Percentiles rank a stretch among this genome's conserved stretches.
phyloP scores from a whole-genome alignment of 176 grass and related monocot genomes.

The Thalia dealbata region DNA sequence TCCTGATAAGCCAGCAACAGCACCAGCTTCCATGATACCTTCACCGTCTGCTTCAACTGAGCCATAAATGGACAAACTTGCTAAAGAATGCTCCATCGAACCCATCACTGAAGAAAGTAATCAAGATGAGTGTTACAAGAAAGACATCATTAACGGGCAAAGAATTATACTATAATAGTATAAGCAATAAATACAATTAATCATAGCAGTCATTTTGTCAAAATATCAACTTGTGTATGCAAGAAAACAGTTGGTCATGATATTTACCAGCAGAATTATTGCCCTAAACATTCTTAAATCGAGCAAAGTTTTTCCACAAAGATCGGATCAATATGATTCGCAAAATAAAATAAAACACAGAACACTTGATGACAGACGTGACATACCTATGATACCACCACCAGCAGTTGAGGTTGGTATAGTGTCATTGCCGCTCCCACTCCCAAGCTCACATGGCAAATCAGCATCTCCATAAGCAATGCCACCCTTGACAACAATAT shows the following conservation, averaged over 20 bases:
- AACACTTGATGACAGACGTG: not conserved
- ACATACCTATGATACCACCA: constrained; percentile 87
- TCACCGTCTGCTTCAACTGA: constrained; percentile 84
- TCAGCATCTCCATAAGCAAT: constrained; percentile 60
- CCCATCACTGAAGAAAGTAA: constrained; percentile 72
- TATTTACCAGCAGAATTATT: not conserved
- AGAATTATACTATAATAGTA: not conserved
- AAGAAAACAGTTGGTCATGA: not conserved
- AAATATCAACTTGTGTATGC: not conserved
- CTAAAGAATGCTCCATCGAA: constrained; percentile 79
- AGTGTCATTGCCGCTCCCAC: constrained; percentile 87
- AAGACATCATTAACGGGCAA: constrained; percentile 14
- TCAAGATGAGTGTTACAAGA: not conserved
- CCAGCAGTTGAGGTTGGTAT: constrained; percentile 60
- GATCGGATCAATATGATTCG: not conserved
- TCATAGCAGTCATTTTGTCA: not conserved
- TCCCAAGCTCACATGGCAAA: constrained; percentile 96
- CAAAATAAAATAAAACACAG: not conserved
- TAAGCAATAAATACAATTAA: not conserved
- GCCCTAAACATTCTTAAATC: not conserved
- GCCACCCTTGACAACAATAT: constrained; percentile 46
- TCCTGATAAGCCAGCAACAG: constrained; percentile 36
- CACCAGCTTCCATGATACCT: constrained; percentile 27
- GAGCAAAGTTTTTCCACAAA: not conserved
- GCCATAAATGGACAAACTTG: constrained; percentile 57